Evolutionary conservation across 2,329 filamentous ascomycete species (phyloP), one percentile per base, ranked within the genome.

Genomic region (Monosporascus sp.): DNA sequence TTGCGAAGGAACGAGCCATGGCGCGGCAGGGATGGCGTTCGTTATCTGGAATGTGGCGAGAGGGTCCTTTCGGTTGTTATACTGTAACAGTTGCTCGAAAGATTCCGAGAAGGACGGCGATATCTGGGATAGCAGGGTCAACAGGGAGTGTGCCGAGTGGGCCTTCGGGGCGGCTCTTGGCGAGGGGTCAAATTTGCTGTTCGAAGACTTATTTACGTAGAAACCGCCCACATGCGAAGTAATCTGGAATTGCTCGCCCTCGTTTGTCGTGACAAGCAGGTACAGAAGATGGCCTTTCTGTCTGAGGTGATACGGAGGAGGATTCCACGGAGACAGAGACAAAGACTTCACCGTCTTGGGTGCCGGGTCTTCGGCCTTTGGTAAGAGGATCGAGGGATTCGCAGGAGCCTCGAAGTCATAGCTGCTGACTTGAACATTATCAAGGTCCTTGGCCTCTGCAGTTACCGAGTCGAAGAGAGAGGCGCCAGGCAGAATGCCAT

Each of bases 141-240:
- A 81, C 48, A 99, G 81, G 11, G 94, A 99, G 74, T 97, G 94
- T 2, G 91, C 85, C 19, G 84, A 82, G 62, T 84, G 80, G 38
- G 84, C 85, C 76, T 96, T 97, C 26, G 91, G 89, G 17, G 87
- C 80, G 37, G 85, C 79, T 59, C 88, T 84, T 7, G 92, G 92
- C 61, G 85, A 86, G 9, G 94, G 94, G 70, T 97, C 94, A 65
- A 99, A 99, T 73, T 94, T 97, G 74, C 83, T 84, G 73, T 94
- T 97, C 51, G 91, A 94, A 31, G 90, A 97, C 73, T 92, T 96
- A 81, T 96, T 99, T 66, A 97, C 88, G 71, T 87, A 99, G 78
- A 99, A 99, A 20, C 94, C 94, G 16, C 91, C 92, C 49, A 96
- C 88, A 65, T 97, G 91, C 16, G 90, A 85, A 9, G 95, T 99